Evolutionary conservation across 2,329 filamentous ascomycete genomes (phyloP).

Genomic region (Metarhizium rileyi): DNA sequence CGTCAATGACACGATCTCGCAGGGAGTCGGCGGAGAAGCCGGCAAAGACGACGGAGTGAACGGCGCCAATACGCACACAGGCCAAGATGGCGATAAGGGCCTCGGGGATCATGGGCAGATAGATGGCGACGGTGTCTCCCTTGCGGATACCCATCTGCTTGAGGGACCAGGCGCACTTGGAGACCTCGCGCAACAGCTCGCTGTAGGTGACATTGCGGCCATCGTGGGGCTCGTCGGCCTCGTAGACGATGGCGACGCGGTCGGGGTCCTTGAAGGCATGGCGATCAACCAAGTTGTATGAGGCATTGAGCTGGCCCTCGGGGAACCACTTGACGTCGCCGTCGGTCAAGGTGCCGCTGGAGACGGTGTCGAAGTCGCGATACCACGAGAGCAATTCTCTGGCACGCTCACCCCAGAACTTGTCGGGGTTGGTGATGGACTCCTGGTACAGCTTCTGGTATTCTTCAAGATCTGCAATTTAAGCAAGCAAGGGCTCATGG

Average conservation of each 20-base stretch:
- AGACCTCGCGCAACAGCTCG: constrained; percentile 89
- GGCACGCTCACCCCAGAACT: constrained; percentile 82
- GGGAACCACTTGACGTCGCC: constrained; percentile 93
- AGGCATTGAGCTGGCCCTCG: constrained; percentile 88
- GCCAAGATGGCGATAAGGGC: constrained; percentile 86
- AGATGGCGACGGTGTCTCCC: constrained; percentile 94
- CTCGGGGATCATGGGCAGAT: constrained; percentile 98
- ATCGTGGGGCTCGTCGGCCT: constrained; percentile 82
- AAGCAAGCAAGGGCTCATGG: background rate
- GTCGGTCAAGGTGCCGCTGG: constrained; percentile 61
- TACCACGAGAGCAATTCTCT: constrained; percentile 87
- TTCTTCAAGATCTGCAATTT: constrained; percentile 46
- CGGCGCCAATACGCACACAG: constrained; percentile 81
- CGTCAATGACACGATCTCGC: constrained; percentile 88
- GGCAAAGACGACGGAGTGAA: constrained; percentile 96
- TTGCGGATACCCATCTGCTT: constrained; percentile 95
- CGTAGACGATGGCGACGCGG: constrained; percentile 95
- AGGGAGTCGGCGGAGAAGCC: constrained; percentile 96
- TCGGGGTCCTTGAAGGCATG: constrained; percentile 93
- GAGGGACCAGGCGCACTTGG: constrained; percentile 73
- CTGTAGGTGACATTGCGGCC: constrained; percentile 87
- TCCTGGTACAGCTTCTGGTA: constrained; percentile 64
- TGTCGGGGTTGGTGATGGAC: constrained; percentile 80
- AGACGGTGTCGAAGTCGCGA: constrained; percentile 83
- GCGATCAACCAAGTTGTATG: constrained; percentile 94